phyloP scores from a whole-genome alignment of 495 filamentous ascomycete species.

The Talaromyces thailandensis region DNA sequence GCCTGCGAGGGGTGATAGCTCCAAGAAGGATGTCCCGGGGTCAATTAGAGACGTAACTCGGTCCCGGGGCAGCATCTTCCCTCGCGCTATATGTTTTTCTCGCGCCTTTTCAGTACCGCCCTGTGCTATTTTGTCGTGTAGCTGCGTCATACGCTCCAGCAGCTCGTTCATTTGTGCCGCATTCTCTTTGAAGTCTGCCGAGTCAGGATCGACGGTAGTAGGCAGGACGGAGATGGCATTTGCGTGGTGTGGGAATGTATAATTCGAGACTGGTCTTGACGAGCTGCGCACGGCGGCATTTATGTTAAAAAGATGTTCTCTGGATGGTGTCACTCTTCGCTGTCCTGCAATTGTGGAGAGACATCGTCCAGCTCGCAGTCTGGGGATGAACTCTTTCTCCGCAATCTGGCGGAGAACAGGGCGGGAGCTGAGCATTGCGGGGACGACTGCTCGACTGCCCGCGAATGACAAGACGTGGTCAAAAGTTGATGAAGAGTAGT shows the following conservation, averaged over 20 bases:
- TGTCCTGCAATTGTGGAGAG: constrained; percentile 1
- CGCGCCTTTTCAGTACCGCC: constrained; percentile 79
- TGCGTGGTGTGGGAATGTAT: constrained; percentile 60
- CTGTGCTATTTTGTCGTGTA: constrained; percentile 61
- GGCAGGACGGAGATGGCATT: constrained; percentile 69
- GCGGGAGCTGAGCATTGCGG: not conserved
- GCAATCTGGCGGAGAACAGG: constrained; percentile 28
- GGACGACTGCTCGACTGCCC: not conserved
- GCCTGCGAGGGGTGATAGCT: constrained; percentile 80
- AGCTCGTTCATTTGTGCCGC: constrained; percentile 66
- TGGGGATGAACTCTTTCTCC: constrained; percentile 10
- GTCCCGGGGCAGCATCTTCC: constrained; percentile 93
- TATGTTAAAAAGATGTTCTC: not conserved
- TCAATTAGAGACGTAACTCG: constrained; percentile 83
- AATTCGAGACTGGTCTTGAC: constrained; percentile 38
- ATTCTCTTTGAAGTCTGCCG: constrained; percentile 77
- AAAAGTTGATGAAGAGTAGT: not conserved
- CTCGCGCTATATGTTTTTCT: constrained; percentile 77
- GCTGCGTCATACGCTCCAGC: constrained; percentile 49
- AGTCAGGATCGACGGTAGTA: constrained; percentile 65
- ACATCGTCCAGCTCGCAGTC: not conserved
- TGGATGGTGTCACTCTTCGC: not conserved
- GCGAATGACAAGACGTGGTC: not conserved
- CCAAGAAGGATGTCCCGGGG: constrained; percentile 81
- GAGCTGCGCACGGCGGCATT: not conserved